Base-by-base conservation (phyloP, 768 basidiomycete species). In the Pisolithus microcarpus region DNA sequence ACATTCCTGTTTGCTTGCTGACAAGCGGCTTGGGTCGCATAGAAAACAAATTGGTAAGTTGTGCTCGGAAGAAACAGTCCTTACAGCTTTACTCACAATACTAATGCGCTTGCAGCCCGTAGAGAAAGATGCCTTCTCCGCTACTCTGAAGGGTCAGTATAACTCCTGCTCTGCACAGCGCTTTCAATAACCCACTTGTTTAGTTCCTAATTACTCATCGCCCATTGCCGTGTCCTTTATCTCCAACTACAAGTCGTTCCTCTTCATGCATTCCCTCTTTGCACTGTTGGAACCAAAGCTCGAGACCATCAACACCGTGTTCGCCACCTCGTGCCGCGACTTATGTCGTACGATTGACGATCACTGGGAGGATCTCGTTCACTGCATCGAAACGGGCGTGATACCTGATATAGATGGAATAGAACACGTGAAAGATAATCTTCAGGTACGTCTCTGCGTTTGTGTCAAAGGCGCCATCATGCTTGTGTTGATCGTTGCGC, bases 241-340 rank as follows among this genome's bases (percentile, higher is more conserved):
- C n/a, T 3, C 46, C n/a, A 50, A 58, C 43, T 61, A 63, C 38
- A 56, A 50, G 24, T 57, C 62, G 2, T 65, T 56, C 48, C 52
- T 64, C 9, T 59, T 59, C 31, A 51, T 54, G 48, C 64, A 61
- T 45, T 57, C 44, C 3, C 44, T 64, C 5, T 65, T 61, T 13
- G 56, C 57, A 7, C 47, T 61, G 31, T 49, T 56, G 15, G 56
- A 62, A 51, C 58, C 58, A 6, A 43, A 52, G 34, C 43, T 63
- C 8, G 56, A 53, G 36, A 40, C 55, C 11, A 57, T 64, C 44
- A 56, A 60, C 7, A 54, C 55, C 2, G 55, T 61, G 49, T 64
- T 61, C 40, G 47, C 46, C 1, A 59, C 62, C 2, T 26, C 54
- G 7, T 59, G 63, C 38, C 48, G 53, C 18, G 57, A 65, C 34